These are phyloP conservation scores for Globisporangium iwayamae DNA, from an alignment of 352 stramenopile species.

Conservation along the genomic window DNA sequence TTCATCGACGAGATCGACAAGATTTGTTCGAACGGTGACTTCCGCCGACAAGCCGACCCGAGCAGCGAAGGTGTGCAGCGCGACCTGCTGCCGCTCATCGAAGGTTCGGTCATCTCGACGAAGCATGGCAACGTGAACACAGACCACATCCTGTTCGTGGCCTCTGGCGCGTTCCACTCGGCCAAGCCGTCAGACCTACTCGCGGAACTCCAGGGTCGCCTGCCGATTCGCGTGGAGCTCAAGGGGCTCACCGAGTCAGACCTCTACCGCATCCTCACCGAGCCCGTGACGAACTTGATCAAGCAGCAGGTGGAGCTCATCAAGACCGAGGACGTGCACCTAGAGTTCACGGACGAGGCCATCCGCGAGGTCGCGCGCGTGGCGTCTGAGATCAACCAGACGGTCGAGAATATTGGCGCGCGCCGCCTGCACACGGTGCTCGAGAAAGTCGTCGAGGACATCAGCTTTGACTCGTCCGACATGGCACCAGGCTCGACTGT, in stretches of 20 bases:
- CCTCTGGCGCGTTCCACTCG: constrained; percentile 96
- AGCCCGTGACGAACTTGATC: constrained; percentile 99
- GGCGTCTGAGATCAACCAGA: constrained; percentile 94
- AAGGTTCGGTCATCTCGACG: constrained; percentile 97
- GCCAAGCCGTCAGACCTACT: constrained; percentile 98
- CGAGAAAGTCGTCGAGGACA: constrained; percentile 98
- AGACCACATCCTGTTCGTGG: constrained; percentile 99
- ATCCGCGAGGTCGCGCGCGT: constrained; percentile 97
- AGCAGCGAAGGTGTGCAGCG: constrained; percentile 98
- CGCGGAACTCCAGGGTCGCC: constrained; percentile 96
- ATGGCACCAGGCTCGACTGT: constrained; percentile 75
- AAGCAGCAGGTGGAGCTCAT: constrained; percentile 98
- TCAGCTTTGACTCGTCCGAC: constrained; percentile 98
- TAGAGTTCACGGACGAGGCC: constrained; percentile 97
- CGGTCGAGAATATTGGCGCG: constrained; percentile 98
- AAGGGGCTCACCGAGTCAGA: constrained; percentile 98
- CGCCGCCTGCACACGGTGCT: constrained; percentile 96
- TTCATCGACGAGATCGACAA: constrained; percentile 99
- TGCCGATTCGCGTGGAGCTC: constrained; percentile 99
- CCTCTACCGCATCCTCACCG: constrained; percentile 98
- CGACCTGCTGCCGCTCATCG: constrained; percentile 97
- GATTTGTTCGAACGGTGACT: constrained; percentile 96
- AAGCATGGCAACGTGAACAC: constrained; percentile 99
- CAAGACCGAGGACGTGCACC: constrained; percentile 93
- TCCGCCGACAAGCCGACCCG: constrained; percentile 91